These are phyloP conservation scores for Penicillium sp. DNA, from an alignment of 2,329 filamentous ascomycete genomes.

Conservation along the genomic window DNA sequence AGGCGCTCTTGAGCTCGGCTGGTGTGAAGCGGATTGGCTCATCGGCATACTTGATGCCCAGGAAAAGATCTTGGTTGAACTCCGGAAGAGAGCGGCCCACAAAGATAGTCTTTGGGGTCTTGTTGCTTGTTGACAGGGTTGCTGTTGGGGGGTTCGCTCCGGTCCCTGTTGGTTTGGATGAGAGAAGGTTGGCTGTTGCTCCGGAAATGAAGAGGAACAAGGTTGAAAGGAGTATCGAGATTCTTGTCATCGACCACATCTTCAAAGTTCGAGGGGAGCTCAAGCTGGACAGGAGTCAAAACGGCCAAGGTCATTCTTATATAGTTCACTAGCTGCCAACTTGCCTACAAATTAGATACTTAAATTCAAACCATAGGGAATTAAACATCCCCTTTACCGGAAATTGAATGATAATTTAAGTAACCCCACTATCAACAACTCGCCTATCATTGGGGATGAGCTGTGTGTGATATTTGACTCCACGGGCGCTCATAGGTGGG, in stretches of 20 bases:
- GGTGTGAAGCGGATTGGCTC: constrained; percentile 29
- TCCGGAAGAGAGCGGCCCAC: constrained; percentile 26
- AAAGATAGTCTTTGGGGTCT: constrained; percentile 20
- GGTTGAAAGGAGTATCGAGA: not conserved
- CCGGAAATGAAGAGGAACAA: not conserved
- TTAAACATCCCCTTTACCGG: not conserved
- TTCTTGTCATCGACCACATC: not conserved
- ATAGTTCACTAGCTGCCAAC: not conserved
- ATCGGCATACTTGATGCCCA: constrained; percentile 31
- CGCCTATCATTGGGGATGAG: not conserved
- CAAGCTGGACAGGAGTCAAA: not conserved
- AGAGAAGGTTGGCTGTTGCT: not conserved
- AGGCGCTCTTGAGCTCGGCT: constrained; percentile 21
- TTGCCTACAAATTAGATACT: not conserved
- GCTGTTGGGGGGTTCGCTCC: constrained; percentile 21
- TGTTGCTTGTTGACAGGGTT: constrained; percentile 7
- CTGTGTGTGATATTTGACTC: not conserved
- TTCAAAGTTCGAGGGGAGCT: not conserved
- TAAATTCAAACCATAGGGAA: not conserved
- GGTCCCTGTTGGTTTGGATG: constrained; percentile 1
- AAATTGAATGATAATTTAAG: not conserved
- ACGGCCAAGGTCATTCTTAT: not conserved
- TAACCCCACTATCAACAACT: not conserved
- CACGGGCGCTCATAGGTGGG: constrained; percentile 15
- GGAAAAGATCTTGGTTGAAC: constrained; percentile 29